These are phyloP conservation scores for Hondaea fermentalgiana DNA, from an alignment of 108 stramenopile genomes.

Conservation along the genomic window DNA sequence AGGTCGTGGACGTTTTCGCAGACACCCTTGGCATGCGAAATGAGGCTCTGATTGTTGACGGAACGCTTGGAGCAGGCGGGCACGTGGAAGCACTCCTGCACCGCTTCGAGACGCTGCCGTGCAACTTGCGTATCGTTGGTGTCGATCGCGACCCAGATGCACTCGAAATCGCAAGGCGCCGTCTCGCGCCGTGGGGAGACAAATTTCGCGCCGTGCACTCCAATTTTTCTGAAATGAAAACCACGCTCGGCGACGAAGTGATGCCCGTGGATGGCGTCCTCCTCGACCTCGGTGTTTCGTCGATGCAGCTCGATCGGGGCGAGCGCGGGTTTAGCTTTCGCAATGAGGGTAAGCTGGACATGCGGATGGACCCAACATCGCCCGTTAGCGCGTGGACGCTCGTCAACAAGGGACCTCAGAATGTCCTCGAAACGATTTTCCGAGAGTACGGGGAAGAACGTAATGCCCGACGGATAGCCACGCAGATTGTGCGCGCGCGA, in stretches of 20 bases:
- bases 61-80: constrained; percentile 30
- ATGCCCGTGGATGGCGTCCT: constrained; percentile 72
- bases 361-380: constrained; percentile 62
- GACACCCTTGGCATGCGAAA: neutral
- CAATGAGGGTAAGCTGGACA: constrained; percentile 83
- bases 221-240: neutral
- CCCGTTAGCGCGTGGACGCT: neutral
- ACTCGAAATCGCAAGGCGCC: neutral
- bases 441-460: neutral
- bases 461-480: neutral
- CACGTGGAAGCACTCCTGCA: constrained; percentile 15
- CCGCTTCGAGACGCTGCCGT: neutral
- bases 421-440: neutral
- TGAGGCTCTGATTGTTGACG: constrained; percentile 15
- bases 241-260: neutral
- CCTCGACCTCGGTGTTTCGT: constrained; percentile 80
- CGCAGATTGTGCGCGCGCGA: neutral
- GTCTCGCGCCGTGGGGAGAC: neutral
- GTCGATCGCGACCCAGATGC: constrained; percentile 27
- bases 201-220: neutral
- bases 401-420: neutral
- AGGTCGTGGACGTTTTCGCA: neutral
- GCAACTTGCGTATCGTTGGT: neutral
- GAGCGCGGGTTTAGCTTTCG: constrained; percentile 84
- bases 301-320: constrained; percentile 77